Base-by-base conservation (phyloP, 495 filamentous ascomycete genomes). In the Penicillium parvum region DNA sequence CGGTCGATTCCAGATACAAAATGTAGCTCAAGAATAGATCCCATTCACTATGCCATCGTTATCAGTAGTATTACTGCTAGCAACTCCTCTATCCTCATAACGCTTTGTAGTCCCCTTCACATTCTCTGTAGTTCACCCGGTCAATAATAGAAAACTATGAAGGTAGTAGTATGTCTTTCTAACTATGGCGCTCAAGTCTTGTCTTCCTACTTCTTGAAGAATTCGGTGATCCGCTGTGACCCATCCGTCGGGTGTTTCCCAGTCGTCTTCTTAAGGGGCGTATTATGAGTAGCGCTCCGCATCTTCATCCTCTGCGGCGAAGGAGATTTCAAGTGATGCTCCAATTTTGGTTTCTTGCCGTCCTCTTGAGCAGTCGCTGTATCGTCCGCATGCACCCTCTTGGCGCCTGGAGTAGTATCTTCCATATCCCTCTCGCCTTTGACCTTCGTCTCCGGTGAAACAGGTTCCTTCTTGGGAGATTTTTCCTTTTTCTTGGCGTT, bases 211-310 rank as follows among this genome's bases (percentile, higher is more conserved):
- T 83, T 87, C 11, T 69, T 77, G 65, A 94, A 92, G 59, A 94
- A 95, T 39, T 75, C 88, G 0, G 89, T 95, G 43, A 95, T 95
- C 65, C 81, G 84, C 61, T 85, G 83, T 37, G 77, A 86, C 7
- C 84, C 82, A 35, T 75, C 73, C 3, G 63, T 60, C n/a, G 60
- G 37, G 50, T 85, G 72, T 42, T 68, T 66, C 28, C 52, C 66
- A 32, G 46, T 68, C 5, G 62, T 14, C 32, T 60, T 60, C 53
- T 78, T 83, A 37, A 64, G 63, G 7, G 73, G 63, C 8, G 69
- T 69, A 47, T 74, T 69, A 16, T 59, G 66, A 3, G 61, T 71
- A 3, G 69, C 61, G 38, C 65, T 70, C 11, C 63, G 59, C 37
- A 56, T 56, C 43, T 64, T 62, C 29, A 43, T 47, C 25, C 59